phyloP scores from a whole-genome alignment of 179 eudicot species.

The Actinidia polygama region DNA sequence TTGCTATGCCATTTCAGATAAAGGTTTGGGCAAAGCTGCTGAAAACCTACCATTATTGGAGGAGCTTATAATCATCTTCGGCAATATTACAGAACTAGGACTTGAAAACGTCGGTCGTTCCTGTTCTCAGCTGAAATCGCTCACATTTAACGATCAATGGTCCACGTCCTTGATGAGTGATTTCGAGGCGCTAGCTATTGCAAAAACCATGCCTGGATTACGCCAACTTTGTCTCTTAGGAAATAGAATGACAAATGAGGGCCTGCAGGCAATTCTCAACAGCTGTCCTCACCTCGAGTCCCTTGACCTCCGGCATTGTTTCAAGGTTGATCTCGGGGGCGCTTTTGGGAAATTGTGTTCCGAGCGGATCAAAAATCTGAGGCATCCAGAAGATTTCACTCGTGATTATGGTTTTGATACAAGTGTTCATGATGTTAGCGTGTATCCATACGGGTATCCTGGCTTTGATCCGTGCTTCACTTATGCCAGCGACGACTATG shows the following conservation, averaged over 20 bases:
- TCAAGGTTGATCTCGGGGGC: constrained; percentile 42
- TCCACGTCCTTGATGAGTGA: constrained; percentile 36
- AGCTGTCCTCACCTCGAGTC: constrained; percentile 64
- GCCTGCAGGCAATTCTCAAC: constrained; percentile 62
- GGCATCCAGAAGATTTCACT: constrained; percentile 51
- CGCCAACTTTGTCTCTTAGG: constrained; percentile 66
- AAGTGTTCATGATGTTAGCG: constrained; percentile 28
- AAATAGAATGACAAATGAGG: constrained; percentile 59
- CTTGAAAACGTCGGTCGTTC: constrained; percentile 38
- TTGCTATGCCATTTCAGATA: constrained; percentile 41
- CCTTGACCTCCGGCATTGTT: constrained; percentile 78
- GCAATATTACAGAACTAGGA: constrained; percentile 21
- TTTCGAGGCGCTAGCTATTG: constrained; percentile 60
- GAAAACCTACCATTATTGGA: constrained; percentile 53
- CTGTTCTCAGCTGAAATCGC: constrained; percentile 59
- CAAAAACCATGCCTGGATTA: constrained; percentile 61
- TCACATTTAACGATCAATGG: constrained; percentile 43
- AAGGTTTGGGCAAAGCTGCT: constrained; percentile 41
- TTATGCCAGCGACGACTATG: no score
- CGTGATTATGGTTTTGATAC: constrained; percentile 57
- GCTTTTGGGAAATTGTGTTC: constrained; percentile 44
- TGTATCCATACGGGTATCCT: no score
- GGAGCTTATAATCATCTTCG: constrained; percentile 56
- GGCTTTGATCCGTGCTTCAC: no score
- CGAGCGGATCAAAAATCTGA: constrained; percentile 47